A percentile compares a stretch with the other conserved stretches of the same genome.
Conservation (phyloP, 306 rosid genomes). For the Aeschynomene evenia region DNA sequence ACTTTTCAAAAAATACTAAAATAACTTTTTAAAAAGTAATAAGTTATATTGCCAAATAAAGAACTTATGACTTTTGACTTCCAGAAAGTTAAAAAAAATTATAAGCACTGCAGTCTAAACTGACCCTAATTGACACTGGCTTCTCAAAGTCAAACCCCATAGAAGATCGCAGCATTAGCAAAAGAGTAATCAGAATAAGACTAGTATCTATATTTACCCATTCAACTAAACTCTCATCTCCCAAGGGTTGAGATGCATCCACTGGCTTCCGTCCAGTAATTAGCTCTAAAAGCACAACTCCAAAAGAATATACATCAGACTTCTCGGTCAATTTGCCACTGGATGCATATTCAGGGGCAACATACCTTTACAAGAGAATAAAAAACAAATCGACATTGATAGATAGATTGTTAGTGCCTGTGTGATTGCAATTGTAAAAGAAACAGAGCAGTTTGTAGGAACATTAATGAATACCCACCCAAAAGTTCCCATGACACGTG, state of each 20-base stretch:
- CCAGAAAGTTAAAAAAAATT: too few relatives aligned
- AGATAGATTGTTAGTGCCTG: not conserved
- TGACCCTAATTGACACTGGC: not conserved
- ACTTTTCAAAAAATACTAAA: too few relatives aligned
- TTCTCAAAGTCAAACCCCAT: not conserved
- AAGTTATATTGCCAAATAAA: too few relatives aligned
- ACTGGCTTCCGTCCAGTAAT: conserved; percentile 92
- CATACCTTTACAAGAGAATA: conserved; percentile 48
- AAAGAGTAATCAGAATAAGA: not conserved
- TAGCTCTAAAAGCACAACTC: conserved; percentile 91
- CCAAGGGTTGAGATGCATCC: conserved; percentile 78
- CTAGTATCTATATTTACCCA: conserved; percentile 62
- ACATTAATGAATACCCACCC: conserved; percentile 55
- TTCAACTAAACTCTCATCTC: conserved; percentile 88
- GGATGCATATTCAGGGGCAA: conserved; percentile 97
- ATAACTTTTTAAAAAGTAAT: too few relatives aligned
- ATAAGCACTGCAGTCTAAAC: too few relatives aligned
- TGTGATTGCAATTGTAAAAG: not conserved
- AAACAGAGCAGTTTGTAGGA: conserved; percentile 14
- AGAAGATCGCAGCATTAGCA: not conserved
- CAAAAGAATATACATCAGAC: conserved; percentile 87
- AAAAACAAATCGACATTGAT: conserved; percentile 1
- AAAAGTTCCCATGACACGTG: conserved; percentile 94
- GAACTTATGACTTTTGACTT: too few relatives aligned
- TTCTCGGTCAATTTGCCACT: conserved; percentile 91